Base-by-base conservation (phyloP, 2,329 filamentous ascomycete species). In the Metarhizium anisopliae region DNA sequence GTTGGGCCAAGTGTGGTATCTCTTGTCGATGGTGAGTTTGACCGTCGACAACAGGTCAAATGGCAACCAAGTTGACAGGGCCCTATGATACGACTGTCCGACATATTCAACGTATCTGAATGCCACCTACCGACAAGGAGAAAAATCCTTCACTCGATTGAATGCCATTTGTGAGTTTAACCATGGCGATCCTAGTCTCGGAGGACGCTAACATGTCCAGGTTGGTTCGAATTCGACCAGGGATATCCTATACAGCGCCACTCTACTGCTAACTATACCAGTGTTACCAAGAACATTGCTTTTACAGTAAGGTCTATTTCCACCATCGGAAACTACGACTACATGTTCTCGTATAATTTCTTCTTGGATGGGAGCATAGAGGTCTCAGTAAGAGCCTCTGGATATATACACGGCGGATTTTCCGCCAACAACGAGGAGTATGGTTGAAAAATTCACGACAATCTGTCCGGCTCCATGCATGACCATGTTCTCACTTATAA, bases 401-500 rank as follows among this genome's bases (percentile, higher is more conserved):
- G 83, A 0, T 83, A 79, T 61, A 81, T 83, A 56, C 75, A 79
- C 61, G 70, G 70, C 0, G 74, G 77, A 0, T 78, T 72, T 63
- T 77, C 71, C 52, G 69, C 70, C 2, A 63, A 74, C 43, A 76
- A 77, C 51, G 63, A 71, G 1, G 77, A 77, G 52, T 80, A 79
- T 55, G 78, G 78, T 6, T 80, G 70, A 61, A 67, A 72, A 36
- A 77, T 81, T 51, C 74, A 78, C 58, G 74, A 80, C 54, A 64
- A 67, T 30, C 66, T 79, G 1, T 72, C 70, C 1, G 77, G 77
- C 6, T 73, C 70, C 32, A 79, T 81, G 71, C 79, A 82, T 63
- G 77, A 81, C 63, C 79, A 82, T 59, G 77, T 82, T 1, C 61
- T 81, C 42, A 80, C 77, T 59, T 81, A 75, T 69, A 82, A 82